Percentiles rank a stretch among this genome's conserved stretches.
phyloP scores from a whole-genome alignment of 495 filamentous ascomycete genomes.

The Penicillium samsonianum region DNA sequence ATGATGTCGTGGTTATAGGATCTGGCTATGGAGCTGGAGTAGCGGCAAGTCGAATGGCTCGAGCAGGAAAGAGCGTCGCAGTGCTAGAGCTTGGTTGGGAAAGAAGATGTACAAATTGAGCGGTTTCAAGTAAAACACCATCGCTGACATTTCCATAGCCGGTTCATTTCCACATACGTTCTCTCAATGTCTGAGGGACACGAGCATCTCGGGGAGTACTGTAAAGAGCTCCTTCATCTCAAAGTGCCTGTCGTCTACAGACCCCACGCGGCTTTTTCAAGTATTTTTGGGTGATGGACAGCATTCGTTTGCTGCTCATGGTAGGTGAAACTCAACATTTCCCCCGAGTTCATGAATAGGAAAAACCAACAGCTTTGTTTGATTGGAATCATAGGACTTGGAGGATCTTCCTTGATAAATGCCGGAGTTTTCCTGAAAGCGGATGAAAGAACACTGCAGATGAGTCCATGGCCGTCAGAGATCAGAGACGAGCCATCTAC shows the following conservation, averaged over 20 bases:
- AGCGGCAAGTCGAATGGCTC: conserved; percentile 64
- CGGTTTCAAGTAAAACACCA: not conserved
- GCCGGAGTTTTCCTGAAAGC: conserved; percentile 67
- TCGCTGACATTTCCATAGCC: conserved; percentile 23
- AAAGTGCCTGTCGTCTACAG: conserved; percentile 31
- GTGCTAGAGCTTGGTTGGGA: conserved; percentile 64
- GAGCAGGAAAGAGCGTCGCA: conserved; percentile 60
- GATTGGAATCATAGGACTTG: conserved; percentile 48
- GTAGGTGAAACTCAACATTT: conserved; percentile 33
- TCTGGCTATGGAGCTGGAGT: conserved; percentile 70
- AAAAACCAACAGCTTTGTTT: not conserved
- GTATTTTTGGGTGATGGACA: conserved; percentile 64
- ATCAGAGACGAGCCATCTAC: conserved; percentile 47
- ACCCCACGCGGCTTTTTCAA: conserved; percentile 65
- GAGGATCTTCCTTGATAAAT: conserved; percentile 65
- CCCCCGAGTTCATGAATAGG: not conserved
- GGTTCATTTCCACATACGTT: conserved; percentile 59
- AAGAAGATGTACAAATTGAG: conserved; percentile 50
- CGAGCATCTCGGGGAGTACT: conserved; percentile 58
- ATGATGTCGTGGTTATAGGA: conserved; percentile 67
- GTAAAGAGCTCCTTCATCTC: conserved; percentile 1
- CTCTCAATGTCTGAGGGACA: conserved; percentile 44
- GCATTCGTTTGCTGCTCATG: conserved; percentile 65
- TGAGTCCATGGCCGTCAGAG: conserved; percentile 61
- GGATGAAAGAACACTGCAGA: conserved; percentile 53